phyloP scores from a whole-genome alignment of 2,329 filamentous ascomycete genomes.

The Cryphonectria radicalis region DNA sequence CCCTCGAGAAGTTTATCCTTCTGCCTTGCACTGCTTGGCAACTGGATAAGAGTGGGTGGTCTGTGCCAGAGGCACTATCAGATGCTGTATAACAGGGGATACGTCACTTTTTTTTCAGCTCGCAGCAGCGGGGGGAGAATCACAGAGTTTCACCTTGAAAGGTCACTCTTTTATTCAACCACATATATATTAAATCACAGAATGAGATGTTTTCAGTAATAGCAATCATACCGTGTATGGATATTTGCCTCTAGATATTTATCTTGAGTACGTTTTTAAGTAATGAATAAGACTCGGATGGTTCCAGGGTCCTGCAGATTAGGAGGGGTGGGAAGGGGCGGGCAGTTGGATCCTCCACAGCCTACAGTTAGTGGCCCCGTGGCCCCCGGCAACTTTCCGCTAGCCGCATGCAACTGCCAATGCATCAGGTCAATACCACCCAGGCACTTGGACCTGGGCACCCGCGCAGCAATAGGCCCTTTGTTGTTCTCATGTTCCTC shows the following conservation, averaged over 20 bases:
- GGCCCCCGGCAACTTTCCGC: conserved; percentile 24
- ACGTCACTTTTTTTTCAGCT: neutral
- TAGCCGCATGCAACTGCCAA: conserved; percentile 14
- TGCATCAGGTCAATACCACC: conserved; percentile 1
- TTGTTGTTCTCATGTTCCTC: conserved; percentile 17
- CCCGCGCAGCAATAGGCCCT: neutral
- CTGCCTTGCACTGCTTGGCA: neutral
- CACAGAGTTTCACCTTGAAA: neutral
- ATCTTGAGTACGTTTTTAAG: neutral
- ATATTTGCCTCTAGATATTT: neutral
- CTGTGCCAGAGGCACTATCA: conserved; percentile 7
- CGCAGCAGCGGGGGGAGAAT: neutral
- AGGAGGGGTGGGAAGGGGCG: neutral
- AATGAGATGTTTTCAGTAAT: neutral
- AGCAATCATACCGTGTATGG: neutral
- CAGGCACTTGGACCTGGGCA: neutral
- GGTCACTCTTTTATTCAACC: neutral
- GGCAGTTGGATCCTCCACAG: conserved; percentile 14
- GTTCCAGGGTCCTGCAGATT: neutral
- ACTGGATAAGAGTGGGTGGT: conserved; percentile 1
- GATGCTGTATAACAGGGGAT: neutral
- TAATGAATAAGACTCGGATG: neutral
- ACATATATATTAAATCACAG: neutral
- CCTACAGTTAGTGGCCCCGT: conserved; percentile 21
- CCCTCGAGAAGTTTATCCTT: neutral